Percentiles rank a stretch among this genome's conserved stretches.
phyloP scores from a whole-genome alignment of 192 early-diverging fungal genomes.

The Tieghemiomyces parasiticus region DNA sequence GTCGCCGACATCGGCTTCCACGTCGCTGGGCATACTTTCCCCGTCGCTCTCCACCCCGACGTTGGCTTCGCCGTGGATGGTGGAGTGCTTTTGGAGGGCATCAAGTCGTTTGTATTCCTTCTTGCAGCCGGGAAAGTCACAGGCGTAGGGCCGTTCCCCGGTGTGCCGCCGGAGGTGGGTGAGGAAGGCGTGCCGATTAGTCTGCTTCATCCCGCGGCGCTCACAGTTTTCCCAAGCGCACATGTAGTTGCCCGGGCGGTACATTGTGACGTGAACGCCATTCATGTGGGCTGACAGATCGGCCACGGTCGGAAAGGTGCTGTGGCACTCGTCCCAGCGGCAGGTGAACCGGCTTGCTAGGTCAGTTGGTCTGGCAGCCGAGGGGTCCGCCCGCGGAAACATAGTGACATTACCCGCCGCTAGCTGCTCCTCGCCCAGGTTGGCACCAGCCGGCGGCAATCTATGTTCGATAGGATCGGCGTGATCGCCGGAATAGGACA shows the following conservation, averaged over 20 bases:
- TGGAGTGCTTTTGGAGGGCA: not conserved
- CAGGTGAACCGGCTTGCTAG: not conserved
- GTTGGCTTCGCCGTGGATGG: not conserved
- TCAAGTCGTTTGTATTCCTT: slow-evolving; percentile 9
- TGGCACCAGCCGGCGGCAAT: too few species aligned
- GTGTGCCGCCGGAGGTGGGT: slow-evolving; percentile 6
- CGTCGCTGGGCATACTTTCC: too few species aligned
- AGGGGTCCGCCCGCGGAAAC: too few species aligned
- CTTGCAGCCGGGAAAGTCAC: not conserved
- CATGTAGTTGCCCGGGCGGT: not conserved
- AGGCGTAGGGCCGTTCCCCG: slow-evolving; percentile 2
- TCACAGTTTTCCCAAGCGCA: slow-evolving; percentile 1
- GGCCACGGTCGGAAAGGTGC: not conserved
- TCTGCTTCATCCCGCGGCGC: not conserved
- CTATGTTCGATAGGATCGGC: too few species aligned
- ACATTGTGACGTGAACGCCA: not conserved
- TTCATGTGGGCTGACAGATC: not conserved
- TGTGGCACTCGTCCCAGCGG: not conserved
- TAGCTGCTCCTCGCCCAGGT: too few species aligned
- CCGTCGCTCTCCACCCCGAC: too few species aligned
- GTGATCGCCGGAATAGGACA: too few species aligned
- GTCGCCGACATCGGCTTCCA: not conserved
- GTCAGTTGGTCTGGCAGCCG: too few species aligned
- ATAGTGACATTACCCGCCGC: too few species aligned
- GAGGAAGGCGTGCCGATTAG: not conserved